Base-by-base conservation (phyloP, 495 filamentous ascomycete genomes). In the Glutinoglossum americanum region DNA sequence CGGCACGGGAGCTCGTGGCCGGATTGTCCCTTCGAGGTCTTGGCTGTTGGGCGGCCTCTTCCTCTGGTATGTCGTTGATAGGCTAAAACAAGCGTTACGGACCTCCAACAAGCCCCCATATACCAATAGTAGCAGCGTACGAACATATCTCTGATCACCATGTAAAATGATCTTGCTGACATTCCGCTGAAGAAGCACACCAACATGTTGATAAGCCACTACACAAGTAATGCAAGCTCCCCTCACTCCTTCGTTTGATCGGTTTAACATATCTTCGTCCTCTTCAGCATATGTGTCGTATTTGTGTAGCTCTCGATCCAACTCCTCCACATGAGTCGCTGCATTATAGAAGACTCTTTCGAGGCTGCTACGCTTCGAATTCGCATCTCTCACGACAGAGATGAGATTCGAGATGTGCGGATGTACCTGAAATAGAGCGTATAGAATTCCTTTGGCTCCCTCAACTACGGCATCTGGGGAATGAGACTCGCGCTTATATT, bases 381-480 rank as follows among this genome's bases (percentile, higher is more conserved):
- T 48, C 39, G 78, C 79, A 26, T 84, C 79, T 58, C 79, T 80
- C 51, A 84, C 77, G 49, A 92, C 72, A 59, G 80, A 78, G 59
- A 84, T 80, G 57, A 93, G 68, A 45, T 78, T 80, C 57, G 82
- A 79, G 60, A 89, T 81, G 66, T 83, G 78, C 8, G 80, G 81
- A 62, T 90, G 83, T 32, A 92, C 75, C 62, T 89, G 85, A 60
- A 83, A 82, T 44, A 95, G 74, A 25, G 89, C 81, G 64, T 89
- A 94, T 2, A 94, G 73, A 23, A 97, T 82, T n/a, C 85, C 84
- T 64, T 87, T 89, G 6, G 86, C 87, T 37, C 81, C 80, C 66
- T 89, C 83, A 32, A 89, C 73, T 1, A 90, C 75, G 1, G 82
- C 78, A 62, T 84, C 78, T 17, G 72, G 74, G 0, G 73, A 70